phyloP scores from a whole-genome alignment of 2,329 filamentous ascomycete genomes.

The Eurotiales sp. region DNA sequence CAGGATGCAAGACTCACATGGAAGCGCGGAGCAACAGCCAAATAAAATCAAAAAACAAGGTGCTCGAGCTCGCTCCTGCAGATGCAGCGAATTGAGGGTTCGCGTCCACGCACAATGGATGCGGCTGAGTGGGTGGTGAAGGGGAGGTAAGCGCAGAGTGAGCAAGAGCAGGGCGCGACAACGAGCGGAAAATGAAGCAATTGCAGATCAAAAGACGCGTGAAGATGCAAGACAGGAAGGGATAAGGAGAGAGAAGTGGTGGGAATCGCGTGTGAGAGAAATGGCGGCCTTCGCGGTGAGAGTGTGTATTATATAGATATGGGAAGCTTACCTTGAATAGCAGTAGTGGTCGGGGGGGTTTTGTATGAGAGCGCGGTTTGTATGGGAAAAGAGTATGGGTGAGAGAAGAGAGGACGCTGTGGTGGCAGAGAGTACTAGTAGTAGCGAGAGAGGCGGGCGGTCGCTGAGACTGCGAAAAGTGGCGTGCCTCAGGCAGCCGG shows the following conservation, averaged over 20 bases:
- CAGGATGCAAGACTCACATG: neutral
- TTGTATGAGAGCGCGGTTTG: constrained; percentile 33
- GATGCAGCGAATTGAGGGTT: constrained; percentile 3
- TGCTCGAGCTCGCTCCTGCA: neutral
- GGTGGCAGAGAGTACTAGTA: constrained; percentile 27
- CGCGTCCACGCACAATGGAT: neutral
- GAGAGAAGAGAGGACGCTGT: constrained; percentile 28
- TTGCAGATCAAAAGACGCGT: constrained; percentile 23
- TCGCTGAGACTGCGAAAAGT: neutral
- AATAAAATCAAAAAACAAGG: neutral
- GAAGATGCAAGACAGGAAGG: constrained; percentile 13
- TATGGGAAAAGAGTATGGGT: constrained; percentile 31
- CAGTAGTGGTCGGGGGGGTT: constrained; percentile 35
- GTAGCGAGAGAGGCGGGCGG: constrained; percentile 14
- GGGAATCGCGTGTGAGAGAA: constrained; percentile 24
- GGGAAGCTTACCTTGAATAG: constrained; percentile 25
- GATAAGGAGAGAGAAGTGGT: constrained; percentile 16
- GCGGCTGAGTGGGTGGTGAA: neutral
- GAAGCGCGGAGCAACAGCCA: neutral
- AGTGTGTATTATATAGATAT: constrained; percentile 19
- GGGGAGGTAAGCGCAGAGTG: constrained; percentile 4
- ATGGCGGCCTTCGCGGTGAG: no score
- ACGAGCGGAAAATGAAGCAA: constrained; percentile 21
- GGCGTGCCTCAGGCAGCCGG: neutral
- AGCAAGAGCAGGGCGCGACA: constrained; percentile 19